A percentile compares a stretch with the other conserved stretches of the same genome.
phyloP scores from a whole-genome alignment of 257 asterid species.

The Lavandula angustifolia region DNA sequence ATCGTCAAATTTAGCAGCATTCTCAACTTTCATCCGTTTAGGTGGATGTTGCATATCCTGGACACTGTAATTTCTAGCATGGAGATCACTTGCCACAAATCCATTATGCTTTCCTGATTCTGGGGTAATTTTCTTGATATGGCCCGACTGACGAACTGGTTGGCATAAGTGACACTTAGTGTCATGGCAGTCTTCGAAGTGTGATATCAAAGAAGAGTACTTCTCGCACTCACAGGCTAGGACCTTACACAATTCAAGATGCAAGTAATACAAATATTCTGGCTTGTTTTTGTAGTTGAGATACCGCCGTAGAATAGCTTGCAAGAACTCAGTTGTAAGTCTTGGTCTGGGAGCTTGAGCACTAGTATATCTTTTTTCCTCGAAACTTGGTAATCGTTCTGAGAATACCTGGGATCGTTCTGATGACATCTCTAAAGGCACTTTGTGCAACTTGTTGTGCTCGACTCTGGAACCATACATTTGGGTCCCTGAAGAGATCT shows the following conservation, averaged over 20 bases:
- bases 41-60: conserved; percentile 37
- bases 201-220: conserved; percentile 34
- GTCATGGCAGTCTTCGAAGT: conserved; percentile 44
- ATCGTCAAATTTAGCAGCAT: conserved; percentile 27
- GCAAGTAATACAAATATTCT: conserved; percentile 41
- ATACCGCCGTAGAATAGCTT: conserved; percentile 37
- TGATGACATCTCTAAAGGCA: conserved; percentile 26
- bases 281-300: conserved; percentile 30
- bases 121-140: conserved; percentile 20
- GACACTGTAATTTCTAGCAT: conserved; percentile 23
- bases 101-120: conserved; percentile 32
- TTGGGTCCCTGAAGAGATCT: conserved; percentile 31
- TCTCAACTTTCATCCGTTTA: conserved; percentile 47
- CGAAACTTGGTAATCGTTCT: not conserved
- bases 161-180: conserved; percentile 39
- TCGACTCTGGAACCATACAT: conserved; percentile 20
- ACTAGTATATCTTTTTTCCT: conserved; percentile 30
- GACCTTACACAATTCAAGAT: conserved; percentile 35
- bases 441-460: conserved; percentile 27
- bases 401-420: conserved; percentile 23
- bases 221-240: conserved; percentile 40
- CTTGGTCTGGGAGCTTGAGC: conserved; percentile 34
- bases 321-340: conserved; percentile 25
- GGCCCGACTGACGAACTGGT: conserved; percentile 32
- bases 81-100: conserved; percentile 27